phyloP scores from a whole-genome alignment of 2,329 filamentous ascomycete species.

The Paracoccidioides brasiliensis region DNA sequence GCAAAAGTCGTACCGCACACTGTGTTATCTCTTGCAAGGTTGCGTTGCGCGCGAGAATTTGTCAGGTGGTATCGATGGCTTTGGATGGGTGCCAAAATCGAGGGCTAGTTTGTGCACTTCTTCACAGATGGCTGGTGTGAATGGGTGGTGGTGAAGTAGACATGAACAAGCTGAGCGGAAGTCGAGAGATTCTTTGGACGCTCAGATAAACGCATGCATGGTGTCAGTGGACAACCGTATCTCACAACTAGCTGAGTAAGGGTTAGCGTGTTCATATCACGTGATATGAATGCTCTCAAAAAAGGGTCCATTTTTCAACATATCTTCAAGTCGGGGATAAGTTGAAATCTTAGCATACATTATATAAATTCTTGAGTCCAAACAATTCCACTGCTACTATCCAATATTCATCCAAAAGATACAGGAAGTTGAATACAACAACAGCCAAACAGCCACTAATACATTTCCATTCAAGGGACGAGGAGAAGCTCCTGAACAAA shows the following conservation, averaged over 20 bases:
- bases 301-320: neutral
- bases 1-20: neutral
- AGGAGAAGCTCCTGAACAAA: no score
- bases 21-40: neutral
- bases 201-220: neutral
- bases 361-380: no score
- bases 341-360: no score
- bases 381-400: no score
- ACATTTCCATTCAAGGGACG: no score
- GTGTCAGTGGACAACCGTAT: neutral
- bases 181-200: neutral
- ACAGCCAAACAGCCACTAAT: no score
- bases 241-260: neutral
- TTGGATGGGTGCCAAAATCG: neutral
- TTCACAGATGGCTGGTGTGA: neutral
- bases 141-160: neutral
- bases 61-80: no score
- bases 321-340: no score
- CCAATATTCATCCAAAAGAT: no score
- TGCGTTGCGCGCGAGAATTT: no score
- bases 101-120: no score
- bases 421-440: no score
- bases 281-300: neutral
- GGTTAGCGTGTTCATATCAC: neutral
- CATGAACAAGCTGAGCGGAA: neutral